phyloP scores from a whole-genome alignment of 2,329 filamentous ascomycete genomes.

The Scedosporium apiospermum region DNA sequence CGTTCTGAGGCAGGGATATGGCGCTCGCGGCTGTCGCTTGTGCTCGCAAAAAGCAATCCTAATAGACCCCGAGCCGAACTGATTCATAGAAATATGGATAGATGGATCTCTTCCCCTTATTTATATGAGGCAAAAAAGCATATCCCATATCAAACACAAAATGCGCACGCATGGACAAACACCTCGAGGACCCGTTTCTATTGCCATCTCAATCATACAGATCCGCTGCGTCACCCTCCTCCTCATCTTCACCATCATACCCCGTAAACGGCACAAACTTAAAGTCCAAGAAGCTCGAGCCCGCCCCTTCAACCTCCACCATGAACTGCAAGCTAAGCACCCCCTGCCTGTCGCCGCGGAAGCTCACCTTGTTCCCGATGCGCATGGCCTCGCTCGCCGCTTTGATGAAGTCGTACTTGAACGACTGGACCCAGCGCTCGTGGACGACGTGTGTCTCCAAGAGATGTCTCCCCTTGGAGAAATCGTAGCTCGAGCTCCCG shows the following conservation, averaged over 20 bases:
- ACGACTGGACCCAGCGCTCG: constrained; percentile 56
- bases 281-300: constrained; percentile 71
- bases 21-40: background rate
- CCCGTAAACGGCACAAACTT: constrained; percentile 65
- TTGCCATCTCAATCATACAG: background rate
- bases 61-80: no score
- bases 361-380: constrained; percentile 81
- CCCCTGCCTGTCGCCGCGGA: constrained; percentile 79
- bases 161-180: no score
- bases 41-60: background rate
- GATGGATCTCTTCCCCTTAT: background rate
- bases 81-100: no score
- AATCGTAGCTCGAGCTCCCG: constrained; percentile 56
- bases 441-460: constrained; percentile 66
- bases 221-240: constrained; percentile 17
- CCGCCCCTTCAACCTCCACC: constrained; percentile 70
- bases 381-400: constrained; percentile 88
- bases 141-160: no score
- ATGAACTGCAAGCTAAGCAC: constrained; percentile 94
- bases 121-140: background rate
- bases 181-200: background rate
- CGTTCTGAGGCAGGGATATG: background rate
- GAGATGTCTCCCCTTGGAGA: constrained; percentile 53
- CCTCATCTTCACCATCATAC: constrained; percentile 44
- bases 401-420: constrained; percentile 80